These are phyloP conservation scores for Amanita fuliginea DNA, from an alignment of 768 basidiomycete species.

Conservation along the genomic window DNA sequence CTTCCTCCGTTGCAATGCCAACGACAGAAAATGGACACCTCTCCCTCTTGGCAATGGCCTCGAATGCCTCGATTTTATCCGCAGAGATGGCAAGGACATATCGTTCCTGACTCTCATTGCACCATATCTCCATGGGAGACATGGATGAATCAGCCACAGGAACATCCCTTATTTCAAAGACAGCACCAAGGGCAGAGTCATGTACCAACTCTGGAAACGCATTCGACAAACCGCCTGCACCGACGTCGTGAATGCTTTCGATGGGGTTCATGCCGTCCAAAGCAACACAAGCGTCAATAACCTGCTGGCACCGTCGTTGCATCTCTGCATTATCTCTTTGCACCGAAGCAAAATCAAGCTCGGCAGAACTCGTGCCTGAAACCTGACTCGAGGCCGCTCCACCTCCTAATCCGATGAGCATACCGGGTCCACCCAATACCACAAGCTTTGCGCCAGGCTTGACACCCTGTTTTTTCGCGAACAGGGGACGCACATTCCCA, in stretches of 20 bases:
- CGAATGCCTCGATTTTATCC: constrained; percentile 52
- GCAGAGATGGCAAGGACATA: constrained; percentile 88
- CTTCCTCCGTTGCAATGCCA: constrained; percentile 71
- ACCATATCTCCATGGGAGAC: constrained; percentile 99
- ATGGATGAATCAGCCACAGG: constrained; percentile 85
- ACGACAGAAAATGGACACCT: constrained; percentile 91
- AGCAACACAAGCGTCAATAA: constrained; percentile 84
- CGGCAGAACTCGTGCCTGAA: constrained; percentile 82
- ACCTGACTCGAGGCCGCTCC: constrained; percentile 94
- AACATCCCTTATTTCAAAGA: constrained; percentile 89
- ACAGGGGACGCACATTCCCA: constrained; percentile 82
- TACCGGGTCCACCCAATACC: constrained; percentile 90
- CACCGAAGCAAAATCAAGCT: constrained; percentile 94
- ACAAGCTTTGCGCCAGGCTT: constrained; percentile 77
- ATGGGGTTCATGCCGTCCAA: constrained; percentile 59
- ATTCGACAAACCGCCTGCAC: constrained; percentile 94
- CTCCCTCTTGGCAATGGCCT: constrained; percentile 73
- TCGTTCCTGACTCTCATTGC: constrained; percentile 96
- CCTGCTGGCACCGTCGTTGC: constrained; percentile 94
- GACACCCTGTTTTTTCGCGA: constrained; percentile 72
- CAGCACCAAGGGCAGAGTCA: constrained; percentile 85
- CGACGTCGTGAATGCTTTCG: constrained; percentile 96
- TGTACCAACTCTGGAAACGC: constrained; percentile 96
- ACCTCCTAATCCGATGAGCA: constrained; percentile 94
- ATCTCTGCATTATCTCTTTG: constrained; percentile 98